Evolutionary conservation across 2,329 filamentous ascomycete species (phyloP), one percentile per base, ranked within the genome.

Genomic region (Ophiostoma novo-ulmi): DNA sequence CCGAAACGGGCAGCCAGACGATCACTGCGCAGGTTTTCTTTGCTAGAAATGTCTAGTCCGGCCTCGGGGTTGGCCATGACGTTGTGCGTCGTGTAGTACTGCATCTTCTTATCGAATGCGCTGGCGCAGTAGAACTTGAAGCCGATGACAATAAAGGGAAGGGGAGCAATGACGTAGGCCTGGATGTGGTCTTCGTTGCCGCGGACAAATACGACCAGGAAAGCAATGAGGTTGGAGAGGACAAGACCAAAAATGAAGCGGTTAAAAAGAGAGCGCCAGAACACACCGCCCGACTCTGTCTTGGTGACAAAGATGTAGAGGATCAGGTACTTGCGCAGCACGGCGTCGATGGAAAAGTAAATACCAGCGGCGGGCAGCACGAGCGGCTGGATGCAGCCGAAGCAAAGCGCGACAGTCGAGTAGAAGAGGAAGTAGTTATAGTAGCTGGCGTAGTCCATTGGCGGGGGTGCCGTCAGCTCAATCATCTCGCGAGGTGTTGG

Each of bases 381-480:
- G 35, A 98, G 84, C 0, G 95, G 95, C 79, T 98, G 95, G 69
- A 98, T 84, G 1, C 89, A 88, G 1, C 90, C 89, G 77, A 95
- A 97, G 76, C 89, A 93, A 20, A 99, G 83, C 0, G 93, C 91
- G 41, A 98, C 91, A 0, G 94, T 97, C 35, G 91, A 85, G 81
- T 98, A 99, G 81, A 92, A 99, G 39, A 98, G 84, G 80, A 97
- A 97, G 79, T 97, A 98, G 80, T 97, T 98, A 85, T 97, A 99
- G 81, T 98, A 98, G 75, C 88, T 93, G 71, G 95, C 93, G 77
- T 97, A 98, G 75, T 98, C 94, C 78, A 99, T 97, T 0, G 92
- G 84, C 1, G 92, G 94, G 0, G 95, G 95, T 3, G 95, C 95
- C 0, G 94, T 97, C 77, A 95, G 87, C 79, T 97, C 92, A 75